A percentile compares a stretch with the other conserved stretches of the same genome.
phyloP scores from a whole-genome alignment of 371 early-diverging fungal genomes.

The Actinomucor elegans region DNA sequence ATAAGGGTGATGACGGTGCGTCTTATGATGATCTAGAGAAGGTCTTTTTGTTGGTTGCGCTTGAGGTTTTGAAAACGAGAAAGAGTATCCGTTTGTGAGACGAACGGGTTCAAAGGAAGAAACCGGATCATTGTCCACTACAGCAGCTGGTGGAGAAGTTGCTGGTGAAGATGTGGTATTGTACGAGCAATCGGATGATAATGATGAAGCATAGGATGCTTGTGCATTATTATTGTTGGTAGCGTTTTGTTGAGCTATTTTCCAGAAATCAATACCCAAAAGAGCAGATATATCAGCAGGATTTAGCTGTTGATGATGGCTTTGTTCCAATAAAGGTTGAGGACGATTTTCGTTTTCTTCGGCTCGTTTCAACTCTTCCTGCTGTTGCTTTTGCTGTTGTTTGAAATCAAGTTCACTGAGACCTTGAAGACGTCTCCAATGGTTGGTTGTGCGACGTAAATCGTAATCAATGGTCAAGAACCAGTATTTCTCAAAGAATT shows the following conservation, averaged over 20 bases:
- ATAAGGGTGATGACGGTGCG: conserved; percentile 20
- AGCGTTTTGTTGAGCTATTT: conserved; percentile 8
- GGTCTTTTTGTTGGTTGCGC: neutral
- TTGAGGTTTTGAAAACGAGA: conserved; percentile 11
- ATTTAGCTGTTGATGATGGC: neutral
- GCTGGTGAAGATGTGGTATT: conserved; percentile 4
- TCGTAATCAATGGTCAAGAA: conserved; percentile 52
- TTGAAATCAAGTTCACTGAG: conserved; percentile 27
- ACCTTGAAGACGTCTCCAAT: conserved; percentile 35
- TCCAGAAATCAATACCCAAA: conserved; percentile 24
- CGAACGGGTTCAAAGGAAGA: conserved; percentile 25
- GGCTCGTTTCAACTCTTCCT: neutral
- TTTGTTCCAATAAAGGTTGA: conserved; percentile 10
- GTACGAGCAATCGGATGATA: conserved; percentile 20
- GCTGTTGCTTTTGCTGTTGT: conserved; percentile 18
- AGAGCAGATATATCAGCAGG: conserved; percentile 18
- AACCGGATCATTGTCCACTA: conserved; percentile 8
- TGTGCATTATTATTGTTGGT: neutral
- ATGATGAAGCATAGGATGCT: conserved; percentile 19
- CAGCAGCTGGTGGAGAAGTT: conserved; percentile 1
- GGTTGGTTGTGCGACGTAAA: conserved; percentile 36
- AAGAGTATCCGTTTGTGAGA: conserved; percentile 19
- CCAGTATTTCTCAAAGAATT: conserved; percentile 61
- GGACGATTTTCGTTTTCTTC: neutral
- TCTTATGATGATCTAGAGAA: conserved; percentile 1